These are phyloP conservation scores for Fusarium longipes DNA, from an alignment of 2,329 filamentous ascomycete species.

Conservation along the genomic window DNA sequence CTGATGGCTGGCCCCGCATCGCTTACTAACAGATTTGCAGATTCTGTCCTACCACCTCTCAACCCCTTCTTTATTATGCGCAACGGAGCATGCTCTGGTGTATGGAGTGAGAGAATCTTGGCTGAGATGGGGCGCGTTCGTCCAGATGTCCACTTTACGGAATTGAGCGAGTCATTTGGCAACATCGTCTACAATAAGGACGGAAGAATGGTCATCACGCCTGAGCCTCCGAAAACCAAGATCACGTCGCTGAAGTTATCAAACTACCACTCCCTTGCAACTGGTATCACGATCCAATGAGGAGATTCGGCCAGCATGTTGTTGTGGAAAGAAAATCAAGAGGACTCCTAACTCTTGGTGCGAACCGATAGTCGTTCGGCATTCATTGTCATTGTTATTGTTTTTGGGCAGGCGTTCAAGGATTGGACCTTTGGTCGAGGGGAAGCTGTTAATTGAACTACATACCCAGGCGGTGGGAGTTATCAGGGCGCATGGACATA, in stretches of 20 bases:
- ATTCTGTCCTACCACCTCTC: conserved; percentile 75
- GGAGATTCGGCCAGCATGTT: background rate
- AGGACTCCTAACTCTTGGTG: background rate
- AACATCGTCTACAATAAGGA: conserved; percentile 69
- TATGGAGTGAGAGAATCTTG: conserved; percentile 78
- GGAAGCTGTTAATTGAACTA: conserved; percentile 40
- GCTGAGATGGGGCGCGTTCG: conserved; percentile 68
- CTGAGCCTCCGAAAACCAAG: conserved; percentile 64
- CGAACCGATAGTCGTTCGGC: background rate
- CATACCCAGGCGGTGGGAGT: conserved; percentile 47
- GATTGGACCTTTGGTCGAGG: conserved; percentile 21
- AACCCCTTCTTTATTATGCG: conserved; percentile 78
- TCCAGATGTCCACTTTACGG: conserved; percentile 68
- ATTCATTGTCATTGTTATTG: conserved; percentile 25
- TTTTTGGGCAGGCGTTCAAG: conserved; percentile 41
- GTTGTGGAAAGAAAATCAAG: background rate
- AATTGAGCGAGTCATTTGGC: conserved; percentile 73
- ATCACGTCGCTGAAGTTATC: conserved; percentile 67
- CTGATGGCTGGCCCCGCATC: background rate
- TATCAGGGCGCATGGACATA: conserved; percentile 44
- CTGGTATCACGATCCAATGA: conserved; percentile 53
- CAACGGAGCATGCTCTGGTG: conserved; percentile 70
- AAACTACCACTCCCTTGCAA: conserved; percentile 65
- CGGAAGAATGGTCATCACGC: conserved; percentile 66
- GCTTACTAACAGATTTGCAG: conserved; percentile 53